Conservation (phyloP, 2,329 filamentous ascomycete genomes). For the Penicillium brasilianum region DNA sequence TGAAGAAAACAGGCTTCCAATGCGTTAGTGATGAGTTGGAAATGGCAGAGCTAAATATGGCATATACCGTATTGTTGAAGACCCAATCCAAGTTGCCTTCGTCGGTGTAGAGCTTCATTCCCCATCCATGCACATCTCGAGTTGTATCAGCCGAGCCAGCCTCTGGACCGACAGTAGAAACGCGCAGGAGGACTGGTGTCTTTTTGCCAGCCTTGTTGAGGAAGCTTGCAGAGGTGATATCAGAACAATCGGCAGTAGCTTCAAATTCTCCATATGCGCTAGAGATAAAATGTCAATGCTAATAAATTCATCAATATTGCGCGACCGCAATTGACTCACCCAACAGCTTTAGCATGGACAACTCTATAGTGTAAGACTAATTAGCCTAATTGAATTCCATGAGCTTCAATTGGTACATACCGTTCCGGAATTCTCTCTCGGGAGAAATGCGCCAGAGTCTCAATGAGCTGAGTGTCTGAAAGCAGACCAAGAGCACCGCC, state of each 20-base stretch:
- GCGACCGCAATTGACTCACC: constrained; percentile 26
- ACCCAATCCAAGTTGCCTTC: constrained; percentile 59
- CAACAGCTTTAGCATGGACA: constrained; percentile 29
- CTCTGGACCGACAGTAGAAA: constrained; percentile 55
- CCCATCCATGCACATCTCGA: constrained; percentile 55
- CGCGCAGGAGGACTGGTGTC: constrained; percentile 53
- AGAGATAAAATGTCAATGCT: constrained; percentile 61
- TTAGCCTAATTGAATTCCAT: too few species aligned
- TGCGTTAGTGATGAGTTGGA: background rate
- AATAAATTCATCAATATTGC: background rate
- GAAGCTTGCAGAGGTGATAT: constrained; percentile 62
- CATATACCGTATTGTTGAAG: constrained; percentile 35
- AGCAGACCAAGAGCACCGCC: constrained; percentile 52
- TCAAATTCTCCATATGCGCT: constrained; percentile 65
- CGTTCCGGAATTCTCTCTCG: constrained; percentile 65
- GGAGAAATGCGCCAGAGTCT: constrained; percentile 64
- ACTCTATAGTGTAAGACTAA: constrained; percentile 12
- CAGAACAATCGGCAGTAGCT: constrained; percentile 62
- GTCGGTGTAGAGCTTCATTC: constrained; percentile 57
- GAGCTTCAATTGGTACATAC: constrained; percentile 14
- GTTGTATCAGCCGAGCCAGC: constrained; percentile 54
- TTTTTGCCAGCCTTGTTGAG: constrained; percentile 61
- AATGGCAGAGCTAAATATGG: background rate
- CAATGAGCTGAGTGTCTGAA: constrained; percentile 63
- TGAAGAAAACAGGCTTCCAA: constrained; percentile 68